Conservation (phyloP, 495 filamentous ascomycete genomes). For the Durotheca rogersii region DNA sequence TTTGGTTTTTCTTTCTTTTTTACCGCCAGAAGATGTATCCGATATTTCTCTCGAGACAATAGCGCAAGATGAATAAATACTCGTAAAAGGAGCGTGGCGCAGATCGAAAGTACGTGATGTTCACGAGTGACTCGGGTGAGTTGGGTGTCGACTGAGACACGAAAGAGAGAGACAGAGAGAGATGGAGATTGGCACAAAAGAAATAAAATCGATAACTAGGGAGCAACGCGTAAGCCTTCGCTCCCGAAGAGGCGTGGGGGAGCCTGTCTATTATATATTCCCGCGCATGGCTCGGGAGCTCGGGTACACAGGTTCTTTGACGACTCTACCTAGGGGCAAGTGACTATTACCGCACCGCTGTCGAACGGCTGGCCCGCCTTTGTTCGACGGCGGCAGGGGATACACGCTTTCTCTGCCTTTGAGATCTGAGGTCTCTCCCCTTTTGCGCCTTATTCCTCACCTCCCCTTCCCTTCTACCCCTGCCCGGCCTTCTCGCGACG, state of each 20-base stretch:
- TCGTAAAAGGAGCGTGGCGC: slow-evolving; percentile 22
- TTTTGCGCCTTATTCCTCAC: too few relatives aligned
- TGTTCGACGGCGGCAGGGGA: not conserved
- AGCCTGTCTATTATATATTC: slow-evolving; percentile 10
- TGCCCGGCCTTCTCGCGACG: too few relatives aligned
- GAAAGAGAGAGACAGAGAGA: too few relatives aligned
- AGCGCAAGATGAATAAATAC: too few relatives aligned
- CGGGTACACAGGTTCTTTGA: slow-evolving; percentile 7
- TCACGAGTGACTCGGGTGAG: slow-evolving; percentile 29
- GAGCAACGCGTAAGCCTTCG: not conserved
- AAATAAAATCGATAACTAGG: slow-evolving; percentile 9
- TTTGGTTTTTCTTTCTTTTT: too few relatives aligned
- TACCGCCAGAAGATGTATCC: too few relatives aligned
- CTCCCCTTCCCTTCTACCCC: too few relatives aligned
- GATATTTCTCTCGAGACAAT: too few relatives aligned
- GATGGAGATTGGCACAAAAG: slow-evolving; percentile 8
- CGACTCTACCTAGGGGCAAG: not conserved
- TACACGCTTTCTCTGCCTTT: not conserved
- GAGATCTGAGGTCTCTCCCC: not conserved
- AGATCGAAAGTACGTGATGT: slow-evolving; percentile 17
- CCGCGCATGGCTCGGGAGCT: not conserved
- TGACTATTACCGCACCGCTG: not conserved
- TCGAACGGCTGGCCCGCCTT: not conserved
- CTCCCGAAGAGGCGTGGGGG: not conserved
- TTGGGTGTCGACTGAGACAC: too few relatives aligned